Conservation (phyloP, 2,329 filamentous ascomycete species). For the Myriosclerotinia scirpicola region DNA sequence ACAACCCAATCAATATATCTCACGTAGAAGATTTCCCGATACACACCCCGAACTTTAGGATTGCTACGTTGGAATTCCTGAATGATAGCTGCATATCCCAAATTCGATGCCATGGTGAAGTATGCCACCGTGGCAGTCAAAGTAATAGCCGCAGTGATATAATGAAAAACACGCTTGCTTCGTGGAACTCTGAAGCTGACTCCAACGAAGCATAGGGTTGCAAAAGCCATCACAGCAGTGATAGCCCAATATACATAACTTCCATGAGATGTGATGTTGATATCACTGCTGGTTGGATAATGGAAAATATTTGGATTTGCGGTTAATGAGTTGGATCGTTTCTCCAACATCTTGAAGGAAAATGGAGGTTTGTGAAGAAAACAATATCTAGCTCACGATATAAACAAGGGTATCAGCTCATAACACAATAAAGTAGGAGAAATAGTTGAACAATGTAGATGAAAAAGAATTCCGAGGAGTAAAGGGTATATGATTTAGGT, state of each 20-base stretch:
- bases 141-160: slow-evolving; percentile 59
- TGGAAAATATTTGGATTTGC: slow-evolving; percentile 33
- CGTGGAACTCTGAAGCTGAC: slow-evolving; percentile 55
- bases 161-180: slow-evolving; percentile 60
- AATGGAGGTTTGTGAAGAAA: neutral
- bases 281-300: slow-evolving; percentile 46
- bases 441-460: neutral
- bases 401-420: neutral
- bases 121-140: slow-evolving; percentile 62
- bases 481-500: neutral
- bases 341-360: slow-evolving; percentile 11
- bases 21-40: slow-evolving; percentile 65
- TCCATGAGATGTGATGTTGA: slow-evolving; percentile 58
- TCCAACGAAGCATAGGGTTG: slow-evolving; percentile 54
- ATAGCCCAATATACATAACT: slow-evolving; percentile 65
- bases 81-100: slow-evolving; percentile 62
- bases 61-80: slow-evolving; percentile 55
- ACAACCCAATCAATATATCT: slow-evolving; percentile 65
- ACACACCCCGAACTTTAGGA: slow-evolving; percentile 49
- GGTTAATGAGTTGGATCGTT: slow-evolving; percentile 29
- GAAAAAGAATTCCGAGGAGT: neutral
- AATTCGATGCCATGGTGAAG: slow-evolving; percentile 65
- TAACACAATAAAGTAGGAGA: accelerated
- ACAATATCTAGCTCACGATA: neutral
- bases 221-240: slow-evolving; percentile 56